Evolutionary conservation across 106 monocot species (phyloP).

Genomic region (Vanilla planifolia): DNA sequence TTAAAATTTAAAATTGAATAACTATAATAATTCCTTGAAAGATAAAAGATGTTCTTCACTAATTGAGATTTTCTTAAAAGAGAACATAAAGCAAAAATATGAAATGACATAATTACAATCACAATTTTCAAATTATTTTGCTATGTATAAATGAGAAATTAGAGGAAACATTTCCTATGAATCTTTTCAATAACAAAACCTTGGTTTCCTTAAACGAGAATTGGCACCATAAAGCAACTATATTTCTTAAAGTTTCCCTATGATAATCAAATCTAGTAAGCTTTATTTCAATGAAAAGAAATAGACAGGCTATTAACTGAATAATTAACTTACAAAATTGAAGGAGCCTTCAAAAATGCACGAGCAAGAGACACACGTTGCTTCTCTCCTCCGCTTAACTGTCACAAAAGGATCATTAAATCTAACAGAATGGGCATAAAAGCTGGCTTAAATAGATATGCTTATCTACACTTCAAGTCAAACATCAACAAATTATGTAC

Average conservation of each 20-base stretch:
- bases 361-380: conserved; percentile 98
- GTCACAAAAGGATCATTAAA: neutral
- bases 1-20: no score
- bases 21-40: no score
- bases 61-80: no score
- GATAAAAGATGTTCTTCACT: no score
- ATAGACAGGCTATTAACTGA: neutral
- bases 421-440: neutral
- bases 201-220: neutral
- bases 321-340: conserved; percentile 69
- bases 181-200: neutral
- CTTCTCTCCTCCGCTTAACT: conserved; percentile 99
- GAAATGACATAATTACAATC: no score
- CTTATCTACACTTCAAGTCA: no score
- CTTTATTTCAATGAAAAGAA: neutral
- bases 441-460: neutral
- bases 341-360: conserved; percentile 86
- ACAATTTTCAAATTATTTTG: no score
- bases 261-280: neutral
- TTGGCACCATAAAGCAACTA: neutral
- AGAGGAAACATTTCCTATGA: neutral
- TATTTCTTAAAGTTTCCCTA: neutral
- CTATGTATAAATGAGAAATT: neutral
- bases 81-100: no score
- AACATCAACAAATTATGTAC: no score